Conservation (phyloP, 2,329 filamentous ascomycete species). For the Metarhizium robertsii region DNA sequence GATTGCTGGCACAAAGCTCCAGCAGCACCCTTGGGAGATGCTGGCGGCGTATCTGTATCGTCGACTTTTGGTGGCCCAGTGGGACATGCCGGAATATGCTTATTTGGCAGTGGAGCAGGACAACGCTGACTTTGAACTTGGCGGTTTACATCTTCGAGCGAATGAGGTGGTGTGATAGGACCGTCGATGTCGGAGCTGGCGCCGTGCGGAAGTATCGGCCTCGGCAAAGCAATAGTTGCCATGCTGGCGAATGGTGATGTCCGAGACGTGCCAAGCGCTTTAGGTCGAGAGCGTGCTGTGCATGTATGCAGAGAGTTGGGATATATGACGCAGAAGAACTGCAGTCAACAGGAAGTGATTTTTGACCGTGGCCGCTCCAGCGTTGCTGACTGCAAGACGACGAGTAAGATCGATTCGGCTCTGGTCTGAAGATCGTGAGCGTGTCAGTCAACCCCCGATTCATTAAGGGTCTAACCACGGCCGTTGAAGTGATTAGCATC, state of each 20-base stretch:
- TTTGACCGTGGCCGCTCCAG: neutral
- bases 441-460: neutral
- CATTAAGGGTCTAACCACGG: neutral
- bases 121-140: conserved; percentile 13
- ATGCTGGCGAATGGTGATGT: conserved; percentile 22
- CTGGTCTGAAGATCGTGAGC: neutral
- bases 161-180: conserved; percentile 29
- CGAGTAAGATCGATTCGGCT: neutral
- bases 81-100: conserved; percentile 84
- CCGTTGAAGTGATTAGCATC: neutral
- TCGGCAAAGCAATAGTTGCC: conserved; percentile 46
- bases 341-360: neutral
- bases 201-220: conserved; percentile 36
- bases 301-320: neutral
- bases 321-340: neutral
- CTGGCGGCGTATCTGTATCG: conserved; percentile 51
- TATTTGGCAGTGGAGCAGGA: conserved; percentile 61
- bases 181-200: conserved; percentile 30
- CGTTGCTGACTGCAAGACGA: neutral
- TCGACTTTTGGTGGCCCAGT: conserved; percentile 55
- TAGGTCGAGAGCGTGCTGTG: neutral
- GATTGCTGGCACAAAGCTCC: conserved; percentile 49
- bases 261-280: neutral
- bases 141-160: conserved; percentile 23
- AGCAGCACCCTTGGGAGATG: conserved; percentile 52